A percentile compares a stretch with the other conserved stretches of the same genome.
Conservation (phyloP, 495 filamentous ascomycete genomes). For the Aspergillus bridgeri region DNA sequence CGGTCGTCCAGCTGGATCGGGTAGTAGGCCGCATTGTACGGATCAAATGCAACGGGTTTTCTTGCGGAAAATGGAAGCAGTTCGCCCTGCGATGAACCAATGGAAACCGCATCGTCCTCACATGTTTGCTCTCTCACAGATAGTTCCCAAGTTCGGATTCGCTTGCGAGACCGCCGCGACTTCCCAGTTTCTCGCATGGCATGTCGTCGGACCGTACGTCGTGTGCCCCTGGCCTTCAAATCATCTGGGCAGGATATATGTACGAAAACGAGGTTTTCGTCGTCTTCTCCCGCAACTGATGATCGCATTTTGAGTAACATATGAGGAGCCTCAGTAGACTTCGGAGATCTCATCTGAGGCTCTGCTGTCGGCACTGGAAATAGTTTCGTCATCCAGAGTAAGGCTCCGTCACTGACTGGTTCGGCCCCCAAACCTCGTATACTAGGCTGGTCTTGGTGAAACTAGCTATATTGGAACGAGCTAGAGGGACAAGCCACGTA, state of each 20-base stretch:
- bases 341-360: too few species aligned
- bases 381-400: neutral
- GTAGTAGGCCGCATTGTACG: neutral
- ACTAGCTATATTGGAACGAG: neutral
- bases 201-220: neutral
- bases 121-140: neutral
- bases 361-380: neutral
- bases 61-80: neutral
- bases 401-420: neutral
- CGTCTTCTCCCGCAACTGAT: too few species aligned
- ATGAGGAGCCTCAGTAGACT: neutral
- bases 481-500: neutral
- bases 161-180: neutral
- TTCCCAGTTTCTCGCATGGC: neutral
- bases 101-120: neutral
- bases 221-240: neutral
- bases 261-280: neutral
- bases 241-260: neutral
- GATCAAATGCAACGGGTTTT: neutral
- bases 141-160: neutral
- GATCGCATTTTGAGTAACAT: neutral
- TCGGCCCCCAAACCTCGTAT: neutral
- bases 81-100: neutral
- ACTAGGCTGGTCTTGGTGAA: neutral
- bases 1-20: neutral